phyloP scores from a whole-genome alignment of 179 eudicot genomes.

The Monotropa hypopitys region DNA sequence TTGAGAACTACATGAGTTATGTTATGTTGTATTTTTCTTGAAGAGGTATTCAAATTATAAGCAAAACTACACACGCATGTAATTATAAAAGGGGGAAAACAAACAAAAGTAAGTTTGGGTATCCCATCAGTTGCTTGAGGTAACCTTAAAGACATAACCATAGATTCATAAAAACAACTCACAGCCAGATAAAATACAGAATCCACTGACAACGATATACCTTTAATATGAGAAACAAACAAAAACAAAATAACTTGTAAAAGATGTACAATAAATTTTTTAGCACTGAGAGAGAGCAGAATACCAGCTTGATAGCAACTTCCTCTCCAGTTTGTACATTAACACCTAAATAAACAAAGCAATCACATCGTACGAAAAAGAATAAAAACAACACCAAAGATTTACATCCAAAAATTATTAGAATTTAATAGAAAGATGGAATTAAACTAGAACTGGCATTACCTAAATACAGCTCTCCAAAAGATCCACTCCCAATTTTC shows the following conservation, averaged over 20 bases:
- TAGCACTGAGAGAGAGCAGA: slow-evolving; percentile 5
- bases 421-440: neutral
- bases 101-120: neutral
- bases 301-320: slow-evolving; percentile 89
- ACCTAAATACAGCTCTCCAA: slow-evolving; percentile 87
- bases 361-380: slow-evolving; percentile 8
- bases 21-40: too few species aligned
- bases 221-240: neutral
- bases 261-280: neutral
- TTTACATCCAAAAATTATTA: neutral
- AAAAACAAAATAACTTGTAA: neutral
- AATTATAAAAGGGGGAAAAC: neutral
- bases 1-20: too few species aligned
- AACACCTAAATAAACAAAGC: slow-evolving; percentile 40
- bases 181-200: neutral
- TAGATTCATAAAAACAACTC: neutral
- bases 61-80: neutral
- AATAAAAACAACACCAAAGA: slow-evolving; percentile 11
- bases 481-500: slow-evolving; percentile 86
- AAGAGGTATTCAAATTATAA: neutral
- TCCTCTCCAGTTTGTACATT: slow-evolving; percentile 89
- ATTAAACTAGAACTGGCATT: slow-evolving; percentile 2
- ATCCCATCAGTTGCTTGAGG: neutral
- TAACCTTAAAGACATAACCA: neutral
- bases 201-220: neutral